phyloP scores from a whole-genome alignment of 2,329 filamentous ascomycete species.

The Atkinsonella texensis region DNA sequence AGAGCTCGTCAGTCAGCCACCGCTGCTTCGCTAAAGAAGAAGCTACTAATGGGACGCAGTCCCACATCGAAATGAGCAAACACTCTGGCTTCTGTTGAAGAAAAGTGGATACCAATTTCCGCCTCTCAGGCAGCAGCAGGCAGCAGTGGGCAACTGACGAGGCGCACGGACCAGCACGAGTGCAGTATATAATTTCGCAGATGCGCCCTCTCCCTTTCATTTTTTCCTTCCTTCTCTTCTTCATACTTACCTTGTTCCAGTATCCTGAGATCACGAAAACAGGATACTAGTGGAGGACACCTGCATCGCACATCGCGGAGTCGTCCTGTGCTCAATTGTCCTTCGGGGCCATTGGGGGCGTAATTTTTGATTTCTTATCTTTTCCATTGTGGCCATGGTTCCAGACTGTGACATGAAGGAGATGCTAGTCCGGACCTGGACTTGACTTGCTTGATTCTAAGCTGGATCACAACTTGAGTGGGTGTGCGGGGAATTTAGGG shows the following conservation, averaged over 20 bases:
- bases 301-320: slow-evolving; percentile 44
- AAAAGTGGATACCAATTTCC: slow-evolving; percentile 2
- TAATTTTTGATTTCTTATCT: slow-evolving; percentile 33
- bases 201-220: not conserved
- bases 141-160: not conserved
- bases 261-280: slow-evolving; percentile 31
- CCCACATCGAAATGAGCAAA: not conserved
- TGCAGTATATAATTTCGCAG: slow-evolving; percentile 11
- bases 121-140: slow-evolving; percentile 6
- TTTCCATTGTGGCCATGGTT: slow-evolving; percentile 33
- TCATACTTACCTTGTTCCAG: slow-evolving; percentile 41
- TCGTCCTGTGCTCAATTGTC: slow-evolving; percentile 35
- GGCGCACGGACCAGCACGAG: slow-evolving; percentile 13
- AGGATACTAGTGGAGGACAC: slow-evolving; percentile 28
- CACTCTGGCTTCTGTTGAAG: not conserved
- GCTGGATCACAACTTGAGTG: too few relatives aligned
- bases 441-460: too few relatives aligned
- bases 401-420: slow-evolving; percentile 31
- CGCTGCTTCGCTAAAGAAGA: not conserved
- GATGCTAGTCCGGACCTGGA: slow-evolving; percentile 7
- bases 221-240: slow-evolving; percentile 21
- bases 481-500: too few relatives aligned
- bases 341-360: slow-evolving; percentile 38
- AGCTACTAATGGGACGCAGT: too few relatives aligned
- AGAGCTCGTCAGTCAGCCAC: not conserved